Percentiles rank a stretch among this genome's conserved stretches.
phyloP scores from a whole-genome alignment of 805 yeast genomes.

The Candida boidinii region DNA sequence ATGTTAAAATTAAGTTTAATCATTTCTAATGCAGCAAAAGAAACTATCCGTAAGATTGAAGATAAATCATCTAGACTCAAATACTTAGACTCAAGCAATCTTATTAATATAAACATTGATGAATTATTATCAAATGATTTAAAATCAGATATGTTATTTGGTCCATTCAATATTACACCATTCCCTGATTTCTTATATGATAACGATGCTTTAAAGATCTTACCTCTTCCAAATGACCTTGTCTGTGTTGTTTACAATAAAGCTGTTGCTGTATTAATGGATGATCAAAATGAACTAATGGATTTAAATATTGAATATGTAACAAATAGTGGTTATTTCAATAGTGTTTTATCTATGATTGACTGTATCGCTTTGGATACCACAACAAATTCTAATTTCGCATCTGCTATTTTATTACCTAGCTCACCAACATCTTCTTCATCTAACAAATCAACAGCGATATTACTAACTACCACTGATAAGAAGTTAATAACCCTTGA shows the following conservation, averaged over 20 bases:
- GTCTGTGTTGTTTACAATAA: constrained; percentile 13
- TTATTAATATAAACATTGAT: not conserved
- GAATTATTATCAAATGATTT: constrained; percentile 11
- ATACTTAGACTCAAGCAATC: no score
- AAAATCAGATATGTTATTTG: constrained; percentile 22
- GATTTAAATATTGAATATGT: constrained; percentile 12
- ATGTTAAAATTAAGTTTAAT: constrained; percentile 14
- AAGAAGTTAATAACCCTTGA: constrained; percentile 18
- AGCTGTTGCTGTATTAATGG: constrained; percentile 13
- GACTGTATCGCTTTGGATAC: constrained; percentile 8
- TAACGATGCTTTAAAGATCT: constrained; percentile 27
- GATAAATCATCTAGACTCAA: no score
- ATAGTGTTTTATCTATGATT: constrained; percentile 3
- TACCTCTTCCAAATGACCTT: constrained; percentile 18
- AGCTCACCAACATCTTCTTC: constrained; percentile 9
- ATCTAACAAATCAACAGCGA: no score
- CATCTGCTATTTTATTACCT: constrained; percentile 14
- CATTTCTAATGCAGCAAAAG: no score
- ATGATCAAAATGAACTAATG: constrained; percentile 16
- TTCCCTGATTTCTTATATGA: constrained; percentile 46
- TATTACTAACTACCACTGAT: constrained; percentile 12
- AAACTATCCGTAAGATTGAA: not conserved
- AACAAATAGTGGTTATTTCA: constrained; percentile 1
- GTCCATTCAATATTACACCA: constrained; percentile 47
- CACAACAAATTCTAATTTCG: constrained; percentile 1